Percentiles rank a stretch among this genome's conserved stretches.
These are phyloP conservation scores for Porcisia deanei DNA, from an alignment of 208 protist genomes.

Conservation along the genomic window DNA sequence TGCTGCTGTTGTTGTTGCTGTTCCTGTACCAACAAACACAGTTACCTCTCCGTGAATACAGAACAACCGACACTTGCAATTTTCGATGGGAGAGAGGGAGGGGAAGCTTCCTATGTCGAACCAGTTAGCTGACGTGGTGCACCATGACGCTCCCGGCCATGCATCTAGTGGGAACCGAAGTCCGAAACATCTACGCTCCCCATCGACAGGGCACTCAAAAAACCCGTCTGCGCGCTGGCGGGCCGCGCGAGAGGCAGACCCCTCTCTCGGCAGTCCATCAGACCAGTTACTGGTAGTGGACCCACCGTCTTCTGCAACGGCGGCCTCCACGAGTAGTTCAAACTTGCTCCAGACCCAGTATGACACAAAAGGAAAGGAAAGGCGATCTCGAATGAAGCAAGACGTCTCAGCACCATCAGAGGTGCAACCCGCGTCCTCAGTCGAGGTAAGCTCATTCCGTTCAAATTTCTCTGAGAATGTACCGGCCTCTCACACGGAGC, in stretches of 20 bases:
- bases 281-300: background rate
- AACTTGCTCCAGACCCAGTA: background rate
- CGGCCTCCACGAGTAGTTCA: background rate
- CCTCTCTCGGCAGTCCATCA: background rate
- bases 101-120: background rate
- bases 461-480: background rate
- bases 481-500: background rate
- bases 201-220: background rate
- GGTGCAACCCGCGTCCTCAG: background rate
- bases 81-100: too few species aligned
- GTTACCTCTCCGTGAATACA: too few species aligned
- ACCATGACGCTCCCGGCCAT: background rate
- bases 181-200: background rate
- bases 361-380: background rate
- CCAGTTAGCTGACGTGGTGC: background rate
- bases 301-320: background rate
- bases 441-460: conserved; percentile 9
- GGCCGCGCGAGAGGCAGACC: background rate
- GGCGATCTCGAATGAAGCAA: background rate
- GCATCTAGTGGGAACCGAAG: background rate
- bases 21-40: too few species aligned
- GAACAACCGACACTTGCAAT: too few species aligned
- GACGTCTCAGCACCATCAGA: background rate
- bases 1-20: too few species aligned
- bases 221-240: background rate